Evolutionary conservation across 768 basidiomycete species (phyloP), one percentile per base, ranked within the genome.

Genomic region (Aureoboletus auriporus): DNA sequence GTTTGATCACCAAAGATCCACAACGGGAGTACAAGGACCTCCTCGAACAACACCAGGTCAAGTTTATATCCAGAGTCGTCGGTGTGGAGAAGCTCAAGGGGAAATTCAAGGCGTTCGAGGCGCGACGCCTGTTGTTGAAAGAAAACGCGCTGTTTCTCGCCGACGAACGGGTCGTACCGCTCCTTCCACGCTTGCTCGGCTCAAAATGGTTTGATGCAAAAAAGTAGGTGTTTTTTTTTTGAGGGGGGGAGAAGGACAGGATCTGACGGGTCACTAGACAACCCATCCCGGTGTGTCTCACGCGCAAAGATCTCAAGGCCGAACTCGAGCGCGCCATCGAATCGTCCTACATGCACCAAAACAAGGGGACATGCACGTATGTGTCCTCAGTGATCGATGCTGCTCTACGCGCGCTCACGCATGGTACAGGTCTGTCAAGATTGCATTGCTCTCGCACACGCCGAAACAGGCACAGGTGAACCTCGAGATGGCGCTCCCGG

Each of bases 1-100:
- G 94, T 67, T 75, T 99, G 43, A 86, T 99, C 68, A 88, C 33
- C 12, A 33, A 33, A 33, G 91, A 95, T 65, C 95, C 95, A 2
- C 95, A 98, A 59, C 75, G 95, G 39, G 78, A 92, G 64, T 99
- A 97, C 77, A 99, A 99, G 68, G 91, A 95, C 63, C 83, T 96
- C 10, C 74, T 99, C 8, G 84, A 83, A 40, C 69, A 71, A 42
- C 74, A 89, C 39, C 77, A 82, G 42, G 83, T 99, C 74, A 87
- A 86, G 58, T 99, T 97, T 57, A 86, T 99, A 62, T 84, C 82
- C 26, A 77, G 93, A 31, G 93, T 98, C 33, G 90, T 98, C 40
- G 95, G 93, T 11, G 70, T 97, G 39, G 77, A 77, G 52, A 97
- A 99, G 66, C 78, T 99, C 50, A 92, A 89, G 71, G 95, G 95